Evolutionary conservation across 2,329 filamentous ascomycete species (phyloP).

Genomic region (Venturia effusa): DNA sequence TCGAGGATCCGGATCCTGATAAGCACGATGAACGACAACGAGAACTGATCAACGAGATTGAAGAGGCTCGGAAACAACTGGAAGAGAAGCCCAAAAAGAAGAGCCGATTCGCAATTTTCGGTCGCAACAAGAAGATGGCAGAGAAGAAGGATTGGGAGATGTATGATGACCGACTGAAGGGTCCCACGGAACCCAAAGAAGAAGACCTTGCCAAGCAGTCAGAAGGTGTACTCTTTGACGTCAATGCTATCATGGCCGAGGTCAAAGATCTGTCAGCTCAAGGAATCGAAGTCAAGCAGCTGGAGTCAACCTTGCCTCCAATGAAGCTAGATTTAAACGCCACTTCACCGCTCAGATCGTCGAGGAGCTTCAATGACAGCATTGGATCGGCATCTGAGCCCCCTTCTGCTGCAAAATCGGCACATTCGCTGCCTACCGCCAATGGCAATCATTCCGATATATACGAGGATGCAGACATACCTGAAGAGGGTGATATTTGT

Average conservation of each 20-base stretch:
- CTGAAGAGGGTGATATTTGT: conserved; percentile 22
- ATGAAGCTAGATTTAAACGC: conserved; percentile 12
- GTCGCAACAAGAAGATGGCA: conserved; percentile 63
- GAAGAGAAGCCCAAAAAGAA: conserved; percentile 63
- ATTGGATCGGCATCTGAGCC: conserved; percentile 16
- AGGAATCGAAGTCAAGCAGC: conserved; percentile 58
- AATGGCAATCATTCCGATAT: conserved; percentile 12
- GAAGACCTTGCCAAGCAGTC: conserved; percentile 22
- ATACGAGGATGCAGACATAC: conserved; percentile 26
- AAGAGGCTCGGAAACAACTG: conserved; percentile 79
- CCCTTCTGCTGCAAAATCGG: conserved; percentile 11
- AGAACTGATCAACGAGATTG: conserved; percentile 92
- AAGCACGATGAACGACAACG: conserved; percentile 79
- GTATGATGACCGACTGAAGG: conserved; percentile 60
- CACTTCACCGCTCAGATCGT: conserved; percentile 18
- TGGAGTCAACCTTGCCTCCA: conserved; percentile 30
- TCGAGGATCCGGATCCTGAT: conserved; percentile 93
- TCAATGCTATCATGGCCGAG: conserved; percentile 72
- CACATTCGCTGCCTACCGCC: conserved; percentile 8
- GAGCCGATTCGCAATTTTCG: conserved; percentile 63
- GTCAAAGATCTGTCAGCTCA: conserved; percentile 67
- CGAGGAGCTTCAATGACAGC: conserved; percentile 31
- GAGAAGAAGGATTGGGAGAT: conserved; percentile 90
- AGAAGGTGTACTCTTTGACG: conserved; percentile 69
- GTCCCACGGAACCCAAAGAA: conserved; percentile 25